Evolutionary conservation across 768 basidiomycete species (phyloP), one percentile per base, ranked within the genome.

Genomic region (Lyophyllum atratum): DNA sequence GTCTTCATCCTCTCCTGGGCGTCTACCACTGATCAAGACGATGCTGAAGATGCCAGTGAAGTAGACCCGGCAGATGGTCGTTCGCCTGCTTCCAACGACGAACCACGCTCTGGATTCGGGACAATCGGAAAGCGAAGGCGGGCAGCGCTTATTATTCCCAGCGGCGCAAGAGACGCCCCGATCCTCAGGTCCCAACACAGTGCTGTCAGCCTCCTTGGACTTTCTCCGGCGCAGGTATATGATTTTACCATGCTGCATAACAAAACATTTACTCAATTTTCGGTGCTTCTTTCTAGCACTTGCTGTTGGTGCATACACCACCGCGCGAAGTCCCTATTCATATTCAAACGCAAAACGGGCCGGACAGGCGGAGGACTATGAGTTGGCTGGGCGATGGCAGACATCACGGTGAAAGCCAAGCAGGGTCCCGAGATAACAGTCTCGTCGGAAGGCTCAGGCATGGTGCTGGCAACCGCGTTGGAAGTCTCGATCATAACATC

Each of bases 1-100:
- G 93, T 97, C 2, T 93, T 92, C 69, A 83, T 95, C 55, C 89
- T 96, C 58, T 90, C 94, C 5, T 88, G 85, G 80, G 76, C 81
- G 2, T 79, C 84, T 15, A 66, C 65, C 59, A 53, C 69, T 46
- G 49, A 63, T 28, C 66, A 66, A 26, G 56, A 68, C 17, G 75
- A 74, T 49, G 66, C 61, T 14, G 68, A 69, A 58, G 68, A 65
- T 2, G 72, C 76, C 43, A 65, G 64, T 55, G 60, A 62, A 11
- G 42, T 50, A 28, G 60, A 66, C 46, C 62, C 58, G 21, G 58
- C 55, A 17, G 65, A 55, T 24, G 63, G 51, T 42, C 44, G 56
- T 29, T 51, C 64, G 28, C 33, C 68, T 55, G 56, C 54, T 56
- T 31, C 59, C 3, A 56, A 46, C 55, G 70, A 68, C 46, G 65